These are phyloP conservation scores for Pichia sp. DNA, from an alignment of 1,139 yeast genomes.

Conservation along the genomic window DNA sequence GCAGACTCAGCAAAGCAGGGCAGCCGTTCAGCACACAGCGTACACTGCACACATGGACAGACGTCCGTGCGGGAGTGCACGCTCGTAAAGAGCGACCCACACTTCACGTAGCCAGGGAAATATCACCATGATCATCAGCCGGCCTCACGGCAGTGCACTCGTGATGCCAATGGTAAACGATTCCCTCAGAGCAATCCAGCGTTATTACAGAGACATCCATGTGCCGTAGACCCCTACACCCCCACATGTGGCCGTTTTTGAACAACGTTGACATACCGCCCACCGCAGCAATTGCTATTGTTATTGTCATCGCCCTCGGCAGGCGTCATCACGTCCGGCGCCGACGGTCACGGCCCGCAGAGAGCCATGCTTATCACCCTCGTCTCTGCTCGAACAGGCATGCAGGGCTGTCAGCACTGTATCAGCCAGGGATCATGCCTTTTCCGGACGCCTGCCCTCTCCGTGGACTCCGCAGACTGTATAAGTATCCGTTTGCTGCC, in stretches of 20 bases:
- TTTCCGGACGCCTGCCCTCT: neutral
- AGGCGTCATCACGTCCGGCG: too few relatives aligned
- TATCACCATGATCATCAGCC: conserved; percentile 13
- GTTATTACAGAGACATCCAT: conserved; percentile 15
- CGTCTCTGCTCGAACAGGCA: neutral
- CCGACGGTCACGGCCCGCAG: neutral
- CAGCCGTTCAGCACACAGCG: neutral
- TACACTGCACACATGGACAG: neutral
- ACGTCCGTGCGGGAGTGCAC: neutral
- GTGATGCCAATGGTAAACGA: conserved; percentile 15
- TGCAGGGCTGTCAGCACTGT: neutral
- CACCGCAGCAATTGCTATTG: neutral
- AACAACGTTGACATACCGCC: conserved; percentile 8
- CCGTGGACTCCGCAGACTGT: neutral
- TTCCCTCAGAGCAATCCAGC: conserved; percentile 11
- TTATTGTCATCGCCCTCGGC: neutral
- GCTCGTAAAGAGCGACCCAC: neutral
- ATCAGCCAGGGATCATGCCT: neutral
- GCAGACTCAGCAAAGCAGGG: too few relatives aligned
- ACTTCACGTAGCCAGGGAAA: conserved; percentile 8
- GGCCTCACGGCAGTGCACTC: neutral
- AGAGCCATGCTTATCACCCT: neutral
- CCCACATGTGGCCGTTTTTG: conserved; percentile 12
- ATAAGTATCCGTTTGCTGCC: neutral
- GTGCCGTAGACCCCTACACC: neutral